Evolutionary conservation across 2,329 filamentous ascomycete genomes (phyloP).

Genomic region (Penicillium thymicola): DNA sequence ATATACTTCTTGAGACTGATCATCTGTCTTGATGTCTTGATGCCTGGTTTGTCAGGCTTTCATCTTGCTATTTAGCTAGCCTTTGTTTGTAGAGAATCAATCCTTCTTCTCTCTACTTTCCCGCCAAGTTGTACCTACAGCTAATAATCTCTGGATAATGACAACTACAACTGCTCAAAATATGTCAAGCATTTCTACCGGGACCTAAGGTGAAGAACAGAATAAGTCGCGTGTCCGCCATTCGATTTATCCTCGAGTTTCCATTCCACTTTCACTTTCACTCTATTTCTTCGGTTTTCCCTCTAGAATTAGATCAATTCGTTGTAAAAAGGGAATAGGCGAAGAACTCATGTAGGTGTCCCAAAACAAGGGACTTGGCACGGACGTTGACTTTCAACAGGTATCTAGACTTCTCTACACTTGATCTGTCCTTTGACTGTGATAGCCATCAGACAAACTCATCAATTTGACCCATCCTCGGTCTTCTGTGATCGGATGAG

Average conservation of each 20-base stretch:
- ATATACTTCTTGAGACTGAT: neutral
- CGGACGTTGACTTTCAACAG: neutral
- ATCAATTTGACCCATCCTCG: neutral
- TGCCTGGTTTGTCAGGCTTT: neutral
- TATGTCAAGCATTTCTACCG: too few relatives aligned
- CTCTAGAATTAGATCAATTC: too few relatives aligned
- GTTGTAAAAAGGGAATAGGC: neutral
- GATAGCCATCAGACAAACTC: neutral
- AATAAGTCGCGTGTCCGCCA: too few relatives aligned
- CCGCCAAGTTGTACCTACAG: too few relatives aligned
- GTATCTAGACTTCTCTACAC: neutral
- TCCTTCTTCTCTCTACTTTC: neutral
- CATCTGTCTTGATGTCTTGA: neutral
- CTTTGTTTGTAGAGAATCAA: neutral
- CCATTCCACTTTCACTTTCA: neutral
- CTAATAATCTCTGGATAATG: too few relatives aligned
- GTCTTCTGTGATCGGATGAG: constrained; percentile 56
- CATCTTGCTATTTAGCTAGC: neutral
- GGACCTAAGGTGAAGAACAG: too few relatives aligned
- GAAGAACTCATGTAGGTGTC: neutral
- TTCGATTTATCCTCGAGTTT: neutral
- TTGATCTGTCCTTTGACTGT: neutral
- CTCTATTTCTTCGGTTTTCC: neutral
- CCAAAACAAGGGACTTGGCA: neutral
- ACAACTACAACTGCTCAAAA: too few relatives aligned